A percentile compares a stretch with the other conserved stretches of the same genome.
Conservation (phyloP, 2,329 filamentous ascomycete genomes). For the Aspergillus oerlinghausenensis region DNA sequence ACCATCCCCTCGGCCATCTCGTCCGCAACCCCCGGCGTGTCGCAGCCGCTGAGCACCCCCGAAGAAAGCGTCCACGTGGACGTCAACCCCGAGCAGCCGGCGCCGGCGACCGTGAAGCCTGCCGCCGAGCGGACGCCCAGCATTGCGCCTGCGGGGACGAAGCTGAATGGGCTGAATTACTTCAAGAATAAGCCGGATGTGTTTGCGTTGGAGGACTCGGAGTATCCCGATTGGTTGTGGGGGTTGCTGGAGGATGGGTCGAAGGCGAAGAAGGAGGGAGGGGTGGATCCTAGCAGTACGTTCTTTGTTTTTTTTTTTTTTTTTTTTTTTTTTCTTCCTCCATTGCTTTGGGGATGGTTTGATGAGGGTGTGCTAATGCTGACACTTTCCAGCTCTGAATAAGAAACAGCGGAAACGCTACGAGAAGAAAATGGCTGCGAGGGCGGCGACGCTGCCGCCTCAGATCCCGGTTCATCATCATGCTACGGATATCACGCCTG, state of each 20-base stretch:
- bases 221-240: slow-evolving; percentile 49
- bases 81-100: slow-evolving; percentile 21
- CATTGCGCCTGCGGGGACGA: slow-evolving; percentile 37
- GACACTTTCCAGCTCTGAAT: slow-evolving; percentile 35
- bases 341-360: neutral
- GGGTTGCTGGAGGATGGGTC: slow-evolving; percentile 36
- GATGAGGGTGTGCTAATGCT: slow-evolving; percentile 11
- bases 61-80: slow-evolving; percentile 27
- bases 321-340: neutral
- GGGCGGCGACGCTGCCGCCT: slow-evolving; percentile 34
- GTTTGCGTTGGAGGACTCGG: slow-evolving; percentile 42
- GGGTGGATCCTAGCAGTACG: slow-evolving; percentile 40
- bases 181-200: slow-evolving; percentile 45
- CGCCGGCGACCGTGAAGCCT: slow-evolving; percentile 15
- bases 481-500: slow-evolving; percentile 41
- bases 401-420: slow-evolving; percentile 45
- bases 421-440: slow-evolving; percentile 44
- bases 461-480: slow-evolving; percentile 44
- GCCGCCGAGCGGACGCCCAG: slow-evolving; percentile 29
- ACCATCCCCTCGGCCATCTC: slow-evolving; percentile 35
- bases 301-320: too few species aligned
- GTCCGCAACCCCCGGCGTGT: slow-evolving; percentile 37
- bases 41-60: slow-evolving; percentile 39
- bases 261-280: slow-evolving; percentile 30
- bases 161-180: slow-evolving; percentile 42